Base-by-base conservation (phyloP, 495 filamentous ascomycete genomes). In the Penicillium flavigenum region DNA sequence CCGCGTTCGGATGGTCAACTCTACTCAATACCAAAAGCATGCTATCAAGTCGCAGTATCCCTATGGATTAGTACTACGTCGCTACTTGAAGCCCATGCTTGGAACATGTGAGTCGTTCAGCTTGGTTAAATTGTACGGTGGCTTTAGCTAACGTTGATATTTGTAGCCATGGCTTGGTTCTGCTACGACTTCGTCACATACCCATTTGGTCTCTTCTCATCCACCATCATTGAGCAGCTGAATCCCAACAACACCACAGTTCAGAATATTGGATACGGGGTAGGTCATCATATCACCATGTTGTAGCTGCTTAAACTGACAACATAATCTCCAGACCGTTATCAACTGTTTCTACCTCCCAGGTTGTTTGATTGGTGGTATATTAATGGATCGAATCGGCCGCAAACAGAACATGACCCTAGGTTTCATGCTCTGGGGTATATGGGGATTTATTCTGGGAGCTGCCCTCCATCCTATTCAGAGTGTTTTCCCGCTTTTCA, bases 261-360 rank as follows among this genome's bases (percentile, higher is more conserved):
- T 0, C 68, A 79, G 47, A 77, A 73, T 49, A 72, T 79, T 27
- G 78, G 77, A 29, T 79, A 70, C 32, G 75, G 1, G 1, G 69
- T 71, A 59, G 24, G 62, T 63, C 9, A 1, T 6, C 1, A 8
- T 39, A 19, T 7, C 31, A 19, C 31, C 10, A 27, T 14, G 10
- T 46, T 16, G 0, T 14, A 22, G 43, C 11, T 27, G 5, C n/a
- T 24, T 34, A n/a, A 49, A n/a, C 52, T 59, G 38, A 59, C 11
- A 34, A 3, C 0, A 10, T 5, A 4, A 19, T 50, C 9, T 14
- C 39, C 20, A 71, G 68, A 73, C 76, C 1, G 70, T 79, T 0
- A 71, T 81, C 51, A 80, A 81, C 52, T 77, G 69, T 57, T 81
- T 82, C 63, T 73, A 75, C 51, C 69, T 81, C 5, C 78, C 77